Evolutionary conservation across 2,329 filamentous ascomycete species (phyloP), one percentile per base, ranked within the genome.

Genomic region (Trichophaea hybrida): DNA sequence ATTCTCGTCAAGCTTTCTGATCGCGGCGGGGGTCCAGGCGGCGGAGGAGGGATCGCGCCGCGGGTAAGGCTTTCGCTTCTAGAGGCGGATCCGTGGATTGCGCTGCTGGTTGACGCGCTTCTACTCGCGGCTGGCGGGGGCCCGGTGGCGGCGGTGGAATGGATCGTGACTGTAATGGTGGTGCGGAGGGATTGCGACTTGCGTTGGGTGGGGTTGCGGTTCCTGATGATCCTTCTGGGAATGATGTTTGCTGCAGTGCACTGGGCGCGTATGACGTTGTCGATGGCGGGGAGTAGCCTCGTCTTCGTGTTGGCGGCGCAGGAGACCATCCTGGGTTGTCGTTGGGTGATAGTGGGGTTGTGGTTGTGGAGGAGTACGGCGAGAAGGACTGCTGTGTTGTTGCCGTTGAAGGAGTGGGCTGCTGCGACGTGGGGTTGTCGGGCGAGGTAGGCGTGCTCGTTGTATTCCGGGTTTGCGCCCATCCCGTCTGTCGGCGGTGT

Each of bases 131-230:
- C 57, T 10, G 63, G 63, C n/a, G 63, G 63, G 13, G 63, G 63
- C 63, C 63, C 2, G 63, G 63, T 2, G 63, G 63, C 10, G 63
- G 63, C 1, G 63, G 63, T 1, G 63, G 63, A 17, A 65, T n/a
- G 52, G 24, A n/a, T 57, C 57, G 38, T 17, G 35, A 33, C 61
- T 63, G 13, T 3, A 6, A 35, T 13, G 55, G 55, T 1, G 55
- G 40, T 37, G 55, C 40, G 6, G 55, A 57, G 31, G 55, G 55
- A 38, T 57, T 4, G 13, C 43, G 55, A 31, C 34, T 10, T 10
- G 53, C 24, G n/a, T 32, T 32, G 1, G 59, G 35, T 2, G 63
- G 57, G 12, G 55, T 35, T 17, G 35, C 53, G 40, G 54, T 32
- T 63, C 59, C 7, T 56, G 61, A 5, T 61, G 61, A 17, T 10